Evolutionary conservation across 495 filamentous ascomycete genomes (phyloP).

Genomic region (Neurospora sp.): DNA sequence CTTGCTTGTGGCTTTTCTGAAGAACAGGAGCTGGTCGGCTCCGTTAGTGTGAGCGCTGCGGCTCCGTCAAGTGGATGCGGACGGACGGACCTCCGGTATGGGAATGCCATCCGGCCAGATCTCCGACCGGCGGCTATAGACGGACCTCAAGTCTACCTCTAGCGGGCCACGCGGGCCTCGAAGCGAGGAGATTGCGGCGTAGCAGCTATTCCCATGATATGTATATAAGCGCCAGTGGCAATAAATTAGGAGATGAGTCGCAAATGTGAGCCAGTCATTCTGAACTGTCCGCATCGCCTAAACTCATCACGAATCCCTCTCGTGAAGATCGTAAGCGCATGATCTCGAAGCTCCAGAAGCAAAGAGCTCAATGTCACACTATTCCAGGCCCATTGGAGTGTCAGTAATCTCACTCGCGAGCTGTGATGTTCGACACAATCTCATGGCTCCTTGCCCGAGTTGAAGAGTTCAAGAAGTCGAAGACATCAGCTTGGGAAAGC

Average conservation of each 20-base stretch:
- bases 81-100: not conserved
- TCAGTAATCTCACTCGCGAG: not conserved
- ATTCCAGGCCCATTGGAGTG: not conserved
- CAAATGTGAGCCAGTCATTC: not conserved
- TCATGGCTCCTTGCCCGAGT: not conserved
- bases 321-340: not conserved
- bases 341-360: not conserved
- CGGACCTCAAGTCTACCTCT: not conserved
- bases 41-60: not conserved
- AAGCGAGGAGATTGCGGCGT: not conserved
- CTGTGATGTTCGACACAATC: not conserved
- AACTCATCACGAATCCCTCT: not conserved
- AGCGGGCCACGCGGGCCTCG: not conserved
- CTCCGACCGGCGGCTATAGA: not conserved
- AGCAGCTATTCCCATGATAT: not conserved
- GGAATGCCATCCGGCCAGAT: not conserved
- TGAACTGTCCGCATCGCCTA: not conserved
- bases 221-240: not conserved
- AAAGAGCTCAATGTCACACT: not conserved
- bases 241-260: not conserved
- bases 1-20: not conserved
- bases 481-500: not conserved
- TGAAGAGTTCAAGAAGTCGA: not conserved
- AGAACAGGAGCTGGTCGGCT: not conserved
- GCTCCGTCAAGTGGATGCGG: not conserved